Percentiles rank a stretch among this genome's conserved stretches.
Conservation (phyloP, 2,329 filamentous ascomycete species). For the Scedosporium apiospermum region DNA sequence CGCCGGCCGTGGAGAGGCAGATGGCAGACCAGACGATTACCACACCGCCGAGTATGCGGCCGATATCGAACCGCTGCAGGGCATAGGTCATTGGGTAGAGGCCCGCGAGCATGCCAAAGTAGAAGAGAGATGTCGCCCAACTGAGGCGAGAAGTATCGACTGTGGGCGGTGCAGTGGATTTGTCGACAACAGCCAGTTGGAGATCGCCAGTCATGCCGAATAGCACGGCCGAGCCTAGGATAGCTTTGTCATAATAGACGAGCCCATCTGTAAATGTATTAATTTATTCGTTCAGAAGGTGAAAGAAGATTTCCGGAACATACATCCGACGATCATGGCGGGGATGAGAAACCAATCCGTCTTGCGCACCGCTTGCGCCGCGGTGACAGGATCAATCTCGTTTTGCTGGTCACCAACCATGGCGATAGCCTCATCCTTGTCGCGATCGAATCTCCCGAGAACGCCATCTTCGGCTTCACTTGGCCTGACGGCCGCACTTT, state of each 20-base stretch:
- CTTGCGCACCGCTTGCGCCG: slow-evolving; percentile 51
- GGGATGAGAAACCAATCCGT: slow-evolving; percentile 61
- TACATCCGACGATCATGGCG: slow-evolving; percentile 49
- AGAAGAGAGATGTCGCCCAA: slow-evolving; percentile 73
- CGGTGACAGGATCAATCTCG: slow-evolving; percentile 42
- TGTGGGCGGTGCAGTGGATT: slow-evolving; percentile 36
- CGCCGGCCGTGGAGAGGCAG: slow-evolving; percentile 60
- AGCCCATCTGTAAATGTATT: slow-evolving; percentile 22
- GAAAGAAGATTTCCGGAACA: neutral
- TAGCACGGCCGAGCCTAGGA: slow-evolving; percentile 61
- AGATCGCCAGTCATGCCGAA: slow-evolving; percentile 71
- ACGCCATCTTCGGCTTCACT: too few relatives aligned
- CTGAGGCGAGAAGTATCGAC: slow-evolving; percentile 58
- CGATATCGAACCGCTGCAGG: slow-evolving; percentile 57
- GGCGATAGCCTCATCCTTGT: slow-evolving; percentile 45
- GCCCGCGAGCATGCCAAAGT: slow-evolving; percentile 69
- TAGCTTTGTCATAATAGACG: slow-evolving; percentile 49
- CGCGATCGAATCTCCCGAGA: slow-evolving; percentile 6
- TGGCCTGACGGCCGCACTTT: too few relatives aligned
- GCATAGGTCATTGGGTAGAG: slow-evolving; percentile 65
- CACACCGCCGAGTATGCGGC: slow-evolving; percentile 52
- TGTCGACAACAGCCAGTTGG: slow-evolving; percentile 41
- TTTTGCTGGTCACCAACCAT: slow-evolving; percentile 49
- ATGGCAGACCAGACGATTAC: slow-evolving; percentile 58
- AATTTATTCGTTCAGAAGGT: neutral